Evolutionary conservation across 345 rosid species (phyloP), one percentile per base, ranked within the genome.

Genomic region (Carallia brachiata): DNA sequence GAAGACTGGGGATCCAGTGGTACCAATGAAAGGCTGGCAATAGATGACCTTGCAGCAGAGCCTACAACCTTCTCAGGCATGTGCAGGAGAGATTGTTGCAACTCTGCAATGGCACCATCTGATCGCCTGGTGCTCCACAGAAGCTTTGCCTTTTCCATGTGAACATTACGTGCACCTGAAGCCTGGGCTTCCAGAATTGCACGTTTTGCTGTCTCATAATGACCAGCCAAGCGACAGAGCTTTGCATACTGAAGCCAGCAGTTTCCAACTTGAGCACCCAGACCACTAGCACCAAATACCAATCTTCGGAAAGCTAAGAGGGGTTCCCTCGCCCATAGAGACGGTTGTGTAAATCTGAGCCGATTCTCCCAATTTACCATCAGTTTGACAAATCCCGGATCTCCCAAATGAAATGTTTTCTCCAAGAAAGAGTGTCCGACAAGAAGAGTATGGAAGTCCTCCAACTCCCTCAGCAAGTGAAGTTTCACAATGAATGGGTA

Each of bases 241-340:
- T 92, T 94, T 68, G 96, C 97, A 82, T 94, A 94, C 73, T 91
- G 99, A 80, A 87, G 90, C 99, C 99, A 94, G 79, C 89, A 91
- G 76, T 82, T 83, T 66, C 97, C 99, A 72, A 90, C 99, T 75
- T 94, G 92, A 77, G 92, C 89, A 82, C 88, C 89, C 66, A 88
- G 96, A 75, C 76, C 78, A 79, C 92, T 86, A 73, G 96, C 88
- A 85, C 86, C 82, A 82, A 87, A 94, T 73, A 90, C 93, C 73
- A 94, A 79, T 75, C 91, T 94, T 70, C 97, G 84, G 78, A 94
- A 88, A 70, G 97, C 91, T 78, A 94, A 77, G 72, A 94, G 92
- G 8, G 99, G 96, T 77, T 94, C 99, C 80, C 99, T 90, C 56
- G 97, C 86, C 99, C 99, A 90, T 36, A 94, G 81, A 61, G 93